Evolutionary conservation across 306 rosid species (phyloP), one percentile per base, ranked within the genome.

Genomic region (Quercus mongolica): DNA sequence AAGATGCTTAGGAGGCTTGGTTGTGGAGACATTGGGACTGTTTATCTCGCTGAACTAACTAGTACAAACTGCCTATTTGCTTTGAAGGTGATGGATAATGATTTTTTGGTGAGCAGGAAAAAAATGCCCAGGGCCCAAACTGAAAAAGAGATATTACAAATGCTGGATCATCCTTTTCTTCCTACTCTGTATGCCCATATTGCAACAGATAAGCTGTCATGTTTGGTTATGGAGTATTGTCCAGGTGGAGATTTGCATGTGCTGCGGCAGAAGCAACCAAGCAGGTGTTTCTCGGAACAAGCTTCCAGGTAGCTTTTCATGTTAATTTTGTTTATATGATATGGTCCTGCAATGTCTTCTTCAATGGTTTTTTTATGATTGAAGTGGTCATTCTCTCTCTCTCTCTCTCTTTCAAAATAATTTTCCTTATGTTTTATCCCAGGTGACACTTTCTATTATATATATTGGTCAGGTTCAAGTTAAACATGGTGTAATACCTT

Each of bases 201-300:
- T 71, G 84, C 84, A 58, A 85, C 99, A 5, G 94, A 93, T 79
- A 93, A 91, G 83, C 92, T 89, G 75, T 89, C 96, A 49, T 95
- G 97, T 89, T 89, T 95, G 86, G 98, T 92, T 56, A 95, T 91
- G 91, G 98, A 95, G 87, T 88, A 92, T 76, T 92, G 99, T 86
- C 98, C 97, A 1, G 98, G 96, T 5, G 99, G 99, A 57, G 98
- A 95, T 88, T 84, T 95, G 78, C 99, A 95, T 70, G 98, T 95
- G 31, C 88, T 93, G 82, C 91, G 97, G 77, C 99, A 95, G 85
- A 95, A 87, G 84, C 99, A 95, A 85, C 87, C 94, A 1, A 80
- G 82, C 83, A 80, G 89, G 86, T 87, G 86, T 87, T 95, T 95
- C 85, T 83, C 93, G 3, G 99, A 93, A 85, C 94, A 90, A 80